A percentile compares a stretch with the other conserved stretches of the same genome.
Evolutionary conservation across 768 basidiomycete species (phyloP).

Genomic region (Suillus paluster): DNA sequence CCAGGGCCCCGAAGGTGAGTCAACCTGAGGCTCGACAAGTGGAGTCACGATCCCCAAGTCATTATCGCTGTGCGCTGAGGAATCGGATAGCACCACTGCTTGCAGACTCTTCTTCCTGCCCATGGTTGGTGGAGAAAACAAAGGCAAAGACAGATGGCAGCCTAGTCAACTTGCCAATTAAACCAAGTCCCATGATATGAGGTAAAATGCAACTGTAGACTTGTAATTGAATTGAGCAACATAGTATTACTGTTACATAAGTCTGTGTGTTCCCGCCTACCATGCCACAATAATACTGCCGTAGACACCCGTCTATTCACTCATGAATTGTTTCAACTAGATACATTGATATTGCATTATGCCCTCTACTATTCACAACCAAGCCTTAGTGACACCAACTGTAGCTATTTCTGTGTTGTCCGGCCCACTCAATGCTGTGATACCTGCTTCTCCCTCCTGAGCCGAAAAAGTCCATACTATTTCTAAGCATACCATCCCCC

Average conservation of each 20-base stretch:
- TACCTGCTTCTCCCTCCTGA: not conserved
- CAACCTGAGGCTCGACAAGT: not conserved
- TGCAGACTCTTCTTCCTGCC: not conserved
- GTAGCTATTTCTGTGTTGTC: not conserved
- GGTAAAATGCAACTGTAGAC: not conserved
- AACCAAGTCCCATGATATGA: not conserved
- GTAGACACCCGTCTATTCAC: not conserved
- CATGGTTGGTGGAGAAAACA: not conserved
- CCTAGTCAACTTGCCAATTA: not conserved
- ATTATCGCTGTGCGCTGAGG: not conserved
- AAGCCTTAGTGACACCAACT: not conserved
- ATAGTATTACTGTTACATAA: not conserved
- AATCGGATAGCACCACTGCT: not conserved
- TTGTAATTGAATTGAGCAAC: not conserved
- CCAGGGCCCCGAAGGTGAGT: not conserved
- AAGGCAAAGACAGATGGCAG: not conserved
- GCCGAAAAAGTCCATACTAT: not conserved
- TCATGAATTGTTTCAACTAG: not conserved
- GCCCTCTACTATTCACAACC: not conserved
- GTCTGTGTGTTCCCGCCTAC: not conserved
- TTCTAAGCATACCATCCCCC: not conserved
- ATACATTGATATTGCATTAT: not conserved
- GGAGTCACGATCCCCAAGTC: not conserved
- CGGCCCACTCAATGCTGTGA: not conserved
- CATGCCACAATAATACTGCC: not conserved